phyloP scores from a whole-genome alignment of 805 yeast genomes.

The Wilhelminamyces savonicus region DNA sequence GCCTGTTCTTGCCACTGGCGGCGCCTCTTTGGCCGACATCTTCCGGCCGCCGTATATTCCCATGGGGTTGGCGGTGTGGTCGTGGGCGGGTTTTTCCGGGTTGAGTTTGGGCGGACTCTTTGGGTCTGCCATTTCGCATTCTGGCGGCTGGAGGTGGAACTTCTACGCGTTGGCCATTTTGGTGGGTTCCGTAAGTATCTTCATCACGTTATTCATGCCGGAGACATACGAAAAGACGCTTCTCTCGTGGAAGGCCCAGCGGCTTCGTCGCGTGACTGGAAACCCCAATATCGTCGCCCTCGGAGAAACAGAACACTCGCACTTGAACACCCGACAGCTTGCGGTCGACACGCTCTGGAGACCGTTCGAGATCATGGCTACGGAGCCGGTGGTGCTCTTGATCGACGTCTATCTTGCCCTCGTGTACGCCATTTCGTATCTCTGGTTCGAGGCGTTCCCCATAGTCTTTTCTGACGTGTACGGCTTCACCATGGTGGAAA shows the following conservation, averaged over 20 bases:
- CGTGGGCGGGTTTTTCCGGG: slow-evolving; percentile 48
- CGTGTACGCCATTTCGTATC: slow-evolving; percentile 7
- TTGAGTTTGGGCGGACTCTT: slow-evolving; percentile 52
- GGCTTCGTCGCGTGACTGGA: slow-evolving; percentile 7
- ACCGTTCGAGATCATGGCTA: slow-evolving; percentile 6
- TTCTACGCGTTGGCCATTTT: slow-evolving; percentile 5
- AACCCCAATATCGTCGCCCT: slow-evolving; percentile 7
- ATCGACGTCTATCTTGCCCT: slow-evolving; percentile 8
- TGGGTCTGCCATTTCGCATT: slow-evolving; percentile 43
- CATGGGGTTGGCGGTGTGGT: slow-evolving; percentile 45
- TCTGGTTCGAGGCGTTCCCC: slow-evolving; percentile 11
- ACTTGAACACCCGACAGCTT: slow-evolving; percentile 1
- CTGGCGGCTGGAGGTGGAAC: slow-evolving; percentile 10
- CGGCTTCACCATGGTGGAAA: slow-evolving; percentile 5
- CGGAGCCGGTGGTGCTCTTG: slow-evolving; percentile 8
- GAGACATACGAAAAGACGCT: slow-evolving; percentile 8
- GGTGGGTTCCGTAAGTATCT: slow-evolving; percentile 6
- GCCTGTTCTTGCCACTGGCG: neutral
- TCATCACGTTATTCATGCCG: slow-evolving; percentile 6
- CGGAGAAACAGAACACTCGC: slow-evolving; percentile 5
- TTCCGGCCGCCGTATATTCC: slow-evolving; percentile 37
- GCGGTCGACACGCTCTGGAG: slow-evolving; percentile 6
- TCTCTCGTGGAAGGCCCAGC: slow-evolving; percentile 7
- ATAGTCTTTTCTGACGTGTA: slow-evolving; percentile 6
- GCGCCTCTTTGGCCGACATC: neutral